Evolutionary conservation across 176 grass and related monocot species (phyloP).

Genomic region (Eragrostis curvula): DNA sequence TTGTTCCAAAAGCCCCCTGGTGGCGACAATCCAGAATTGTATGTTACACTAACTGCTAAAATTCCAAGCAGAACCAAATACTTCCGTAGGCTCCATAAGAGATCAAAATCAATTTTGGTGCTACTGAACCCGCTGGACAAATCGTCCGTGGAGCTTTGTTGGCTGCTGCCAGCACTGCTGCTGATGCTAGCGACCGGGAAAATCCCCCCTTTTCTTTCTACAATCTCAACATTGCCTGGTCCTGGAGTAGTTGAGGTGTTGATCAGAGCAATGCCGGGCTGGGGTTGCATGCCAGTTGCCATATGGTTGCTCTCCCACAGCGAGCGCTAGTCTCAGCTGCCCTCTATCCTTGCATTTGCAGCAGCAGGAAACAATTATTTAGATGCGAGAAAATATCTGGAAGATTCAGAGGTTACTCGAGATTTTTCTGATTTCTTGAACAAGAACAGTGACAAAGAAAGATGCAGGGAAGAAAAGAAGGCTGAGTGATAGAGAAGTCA

Average conservation of each 20-base stretch:
- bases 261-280: not conserved
- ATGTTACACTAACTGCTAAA: constrained; percentile 47
- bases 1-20: constrained; percentile 21
- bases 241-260: not conserved
- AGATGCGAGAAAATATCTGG: not conserved
- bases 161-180: not conserved
- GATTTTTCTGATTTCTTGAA: not conserved
- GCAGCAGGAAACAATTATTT: not conserved
- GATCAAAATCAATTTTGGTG: not conserved
- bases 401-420: not conserved
- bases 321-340: not conserved
- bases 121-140: not conserved
- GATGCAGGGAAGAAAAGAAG: not conserved
- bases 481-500: not conserved
- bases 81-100: constrained; percentile 48
- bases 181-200: not conserved
- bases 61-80: constrained; percentile 47
- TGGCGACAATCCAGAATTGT: constrained; percentile 51
- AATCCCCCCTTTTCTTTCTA: not conserved
- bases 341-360: not conserved
- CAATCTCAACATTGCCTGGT: not conserved
- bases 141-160: not conserved
- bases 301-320: constrained; percentile 6
- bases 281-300: not conserved
- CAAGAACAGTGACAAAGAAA: not conserved